Percentiles rank a stretch among this genome's conserved stretches.
Conservation (phyloP, 129 eudicot genomes). For the Helianthus annuus region DNA sequence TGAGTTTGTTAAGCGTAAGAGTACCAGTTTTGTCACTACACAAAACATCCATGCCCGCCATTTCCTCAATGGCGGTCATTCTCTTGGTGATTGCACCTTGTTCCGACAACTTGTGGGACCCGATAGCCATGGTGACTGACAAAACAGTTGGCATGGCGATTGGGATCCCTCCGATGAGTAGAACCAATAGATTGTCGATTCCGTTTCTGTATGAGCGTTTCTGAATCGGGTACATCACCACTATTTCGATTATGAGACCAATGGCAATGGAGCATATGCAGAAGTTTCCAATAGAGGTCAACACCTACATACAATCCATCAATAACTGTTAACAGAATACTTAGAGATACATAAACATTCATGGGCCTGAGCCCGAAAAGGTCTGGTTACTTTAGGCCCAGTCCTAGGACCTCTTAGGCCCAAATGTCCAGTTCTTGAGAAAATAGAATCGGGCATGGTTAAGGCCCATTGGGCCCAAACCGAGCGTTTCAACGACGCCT, state of each 20-base stretch:
- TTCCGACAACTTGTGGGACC: conserved; percentile 78
- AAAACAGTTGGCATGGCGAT: conserved; percentile 95
- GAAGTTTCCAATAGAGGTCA: conserved; percentile 78
- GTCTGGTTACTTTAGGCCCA: background rate
- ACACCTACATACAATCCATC: conserved; percentile 44
- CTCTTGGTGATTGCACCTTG: conserved; percentile 97
- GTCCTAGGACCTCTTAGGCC: background rate
- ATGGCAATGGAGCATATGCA: conserved; percentile 79
- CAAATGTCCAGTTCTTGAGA: background rate
- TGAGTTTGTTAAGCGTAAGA: conserved; percentile 82
- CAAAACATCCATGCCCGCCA: conserved; percentile 98
- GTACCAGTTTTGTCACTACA: conserved; percentile 97
- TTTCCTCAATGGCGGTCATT: conserved; percentile 95
- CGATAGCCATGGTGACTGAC: conserved; percentile 94
- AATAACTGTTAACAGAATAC: background rate
- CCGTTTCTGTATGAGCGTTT: conserved; percentile 81
- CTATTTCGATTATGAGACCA: conserved; percentile 65
- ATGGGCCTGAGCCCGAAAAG: background rate
- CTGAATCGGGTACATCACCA: conserved; percentile 92
- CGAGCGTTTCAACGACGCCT: background rate
- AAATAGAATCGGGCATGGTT: background rate
- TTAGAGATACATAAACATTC: background rate
- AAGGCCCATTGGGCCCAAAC: background rate
- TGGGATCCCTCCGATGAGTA: conserved; percentile 91
- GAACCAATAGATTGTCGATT: conserved; percentile 79